phyloP scores from a whole-genome alignment of 495 filamentous ascomycete species.

The Annulohypoxylon maeteangense region DNA sequence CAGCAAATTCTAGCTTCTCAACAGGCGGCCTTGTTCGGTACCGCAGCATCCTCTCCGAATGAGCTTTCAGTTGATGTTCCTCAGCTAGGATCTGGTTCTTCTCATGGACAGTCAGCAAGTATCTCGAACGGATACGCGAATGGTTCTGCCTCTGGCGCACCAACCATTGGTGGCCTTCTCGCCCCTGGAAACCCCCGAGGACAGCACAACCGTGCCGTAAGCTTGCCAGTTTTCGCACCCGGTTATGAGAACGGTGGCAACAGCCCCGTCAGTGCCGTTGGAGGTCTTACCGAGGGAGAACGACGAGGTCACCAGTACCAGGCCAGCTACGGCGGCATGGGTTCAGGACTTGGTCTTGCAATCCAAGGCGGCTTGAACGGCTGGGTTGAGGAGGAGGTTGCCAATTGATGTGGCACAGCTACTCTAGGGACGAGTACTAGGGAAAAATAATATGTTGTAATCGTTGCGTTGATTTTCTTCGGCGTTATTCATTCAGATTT shows the following conservation, averaged over 20 bases:
- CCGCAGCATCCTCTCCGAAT: slow-evolving; percentile 65
- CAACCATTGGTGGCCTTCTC: slow-evolving; percentile 77
- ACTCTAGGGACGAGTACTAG: slow-evolving; percentile 17
- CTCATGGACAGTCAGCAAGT: slow-evolving; percentile 70
- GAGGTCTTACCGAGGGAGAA: slow-evolving; percentile 54
- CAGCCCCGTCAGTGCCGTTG: slow-evolving; percentile 58
- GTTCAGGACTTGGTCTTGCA: slow-evolving; percentile 60
- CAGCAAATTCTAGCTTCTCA: slow-evolving; percentile 69
- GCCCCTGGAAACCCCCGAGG: slow-evolving; percentile 75
- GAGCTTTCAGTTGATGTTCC: slow-evolving; percentile 65
- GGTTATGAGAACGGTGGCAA: slow-evolving; percentile 62
- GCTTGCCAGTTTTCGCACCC: slow-evolving; percentile 73
- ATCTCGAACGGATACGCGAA: slow-evolving; percentile 69
- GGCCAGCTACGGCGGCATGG: slow-evolving; percentile 63
- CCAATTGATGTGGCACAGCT: slow-evolving; percentile 50
- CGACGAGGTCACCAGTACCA: slow-evolving; percentile 67
- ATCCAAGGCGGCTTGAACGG: slow-evolving; percentile 64
- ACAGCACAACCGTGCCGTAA: slow-evolving; percentile 86
- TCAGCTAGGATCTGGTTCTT: slow-evolving; percentile 60
- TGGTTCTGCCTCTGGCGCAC: slow-evolving; percentile 65
- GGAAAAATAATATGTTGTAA: slow-evolving; percentile 51
- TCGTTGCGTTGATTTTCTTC: slow-evolving; percentile 46
- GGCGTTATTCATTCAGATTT: slow-evolving; percentile 44
- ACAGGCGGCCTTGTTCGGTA: slow-evolving; percentile 69
- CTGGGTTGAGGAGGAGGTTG: slow-evolving; percentile 68